phyloP scores from a whole-genome alignment of 129 eudicot genomes.

The Arctium lappa region DNA sequence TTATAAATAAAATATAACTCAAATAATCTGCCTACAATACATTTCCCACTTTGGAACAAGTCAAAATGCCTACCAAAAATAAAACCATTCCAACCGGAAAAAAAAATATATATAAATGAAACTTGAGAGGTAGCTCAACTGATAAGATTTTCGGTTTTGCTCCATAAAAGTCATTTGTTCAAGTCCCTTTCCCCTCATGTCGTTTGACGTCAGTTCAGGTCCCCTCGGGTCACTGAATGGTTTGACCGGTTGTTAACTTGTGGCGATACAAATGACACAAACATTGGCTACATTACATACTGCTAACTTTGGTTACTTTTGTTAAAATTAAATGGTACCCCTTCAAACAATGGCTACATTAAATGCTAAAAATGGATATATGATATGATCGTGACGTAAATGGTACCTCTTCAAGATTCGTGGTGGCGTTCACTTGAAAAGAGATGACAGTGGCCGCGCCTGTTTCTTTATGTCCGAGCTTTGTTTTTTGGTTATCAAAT shows the following conservation, averaged over 20 bases:
- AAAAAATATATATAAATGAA: neutral
- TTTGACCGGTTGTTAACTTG: neutral
- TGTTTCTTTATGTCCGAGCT: slow-evolving; percentile 7
- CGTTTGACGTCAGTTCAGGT: neutral
- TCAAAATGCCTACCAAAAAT: slow-evolving; percentile 8
- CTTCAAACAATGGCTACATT: slow-evolving; percentile 3
- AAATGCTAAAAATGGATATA: too few relatives aligned
- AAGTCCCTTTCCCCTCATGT: too few relatives aligned
- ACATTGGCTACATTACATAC: neutral
- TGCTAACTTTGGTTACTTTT: too few relatives aligned
- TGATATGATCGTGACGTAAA: neutral
- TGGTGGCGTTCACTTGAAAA: slow-evolving; percentile 25
- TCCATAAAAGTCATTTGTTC: too few relatives aligned
- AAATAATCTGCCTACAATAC: neutral
- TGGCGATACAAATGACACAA: neutral
- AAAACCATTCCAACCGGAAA: slow-evolving; percentile 5
- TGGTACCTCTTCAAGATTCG: neutral
- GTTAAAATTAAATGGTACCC: too few relatives aligned
- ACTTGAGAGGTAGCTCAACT: too few relatives aligned
- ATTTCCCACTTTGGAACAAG: neutral
- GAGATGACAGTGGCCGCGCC: slow-evolving; percentile 19
- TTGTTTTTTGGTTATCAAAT: slow-evolving; percentile 10
- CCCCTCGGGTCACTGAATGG: neutral
- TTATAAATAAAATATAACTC: too few relatives aligned
- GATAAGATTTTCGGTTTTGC: too few relatives aligned